Percentiles rank a stretch among this genome's conserved stretches.
Conservation (phyloP, 1,284 basidiomycete genomes). For the Sanghuangporus baumii region DNA sequence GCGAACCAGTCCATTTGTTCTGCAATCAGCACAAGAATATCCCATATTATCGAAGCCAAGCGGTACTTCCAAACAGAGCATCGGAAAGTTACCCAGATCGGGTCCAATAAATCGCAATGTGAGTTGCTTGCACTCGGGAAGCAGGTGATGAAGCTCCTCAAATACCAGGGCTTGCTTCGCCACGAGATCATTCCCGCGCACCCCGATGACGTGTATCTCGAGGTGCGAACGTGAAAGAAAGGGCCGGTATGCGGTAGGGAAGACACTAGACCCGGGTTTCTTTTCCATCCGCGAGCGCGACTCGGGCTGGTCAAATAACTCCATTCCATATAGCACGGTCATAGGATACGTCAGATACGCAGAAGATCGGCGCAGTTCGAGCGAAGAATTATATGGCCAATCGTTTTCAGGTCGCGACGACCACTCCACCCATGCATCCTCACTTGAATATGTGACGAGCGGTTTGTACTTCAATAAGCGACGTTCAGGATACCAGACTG, state of each 20-base stretch:
- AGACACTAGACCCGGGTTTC: not conserved
- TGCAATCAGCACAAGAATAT: not conserved
- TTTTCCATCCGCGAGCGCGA: not conserved
- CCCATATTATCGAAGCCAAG: not conserved
- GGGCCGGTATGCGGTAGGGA: not conserved
- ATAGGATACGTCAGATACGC: not conserved
- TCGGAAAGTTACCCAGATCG: not conserved
- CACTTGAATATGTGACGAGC: not conserved
- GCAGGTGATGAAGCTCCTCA: slow-evolving; percentile 2
- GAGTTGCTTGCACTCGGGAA: not conserved
- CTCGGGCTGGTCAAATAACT: not conserved
- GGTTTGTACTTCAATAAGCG: not conserved
- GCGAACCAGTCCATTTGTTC: not conserved
- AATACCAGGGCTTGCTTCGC: not conserved
- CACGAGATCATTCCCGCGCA: not conserved
- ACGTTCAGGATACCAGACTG: not conserved
- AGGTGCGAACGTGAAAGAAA: not conserved
- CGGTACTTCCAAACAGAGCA: not conserved
- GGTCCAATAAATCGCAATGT: slow-evolving; percentile 2
- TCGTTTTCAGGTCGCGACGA: not conserved
- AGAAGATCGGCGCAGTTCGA: not conserved
- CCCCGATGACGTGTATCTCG: slow-evolving; percentile 5
- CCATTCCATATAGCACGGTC: slow-evolving; percentile 1
- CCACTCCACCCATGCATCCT: not conserved
- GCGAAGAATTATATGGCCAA: not conserved